phyloP scores from a whole-genome alignment of 2,329 filamentous ascomycete genomes.

The Pseudogymnoascus sp. region DNA sequence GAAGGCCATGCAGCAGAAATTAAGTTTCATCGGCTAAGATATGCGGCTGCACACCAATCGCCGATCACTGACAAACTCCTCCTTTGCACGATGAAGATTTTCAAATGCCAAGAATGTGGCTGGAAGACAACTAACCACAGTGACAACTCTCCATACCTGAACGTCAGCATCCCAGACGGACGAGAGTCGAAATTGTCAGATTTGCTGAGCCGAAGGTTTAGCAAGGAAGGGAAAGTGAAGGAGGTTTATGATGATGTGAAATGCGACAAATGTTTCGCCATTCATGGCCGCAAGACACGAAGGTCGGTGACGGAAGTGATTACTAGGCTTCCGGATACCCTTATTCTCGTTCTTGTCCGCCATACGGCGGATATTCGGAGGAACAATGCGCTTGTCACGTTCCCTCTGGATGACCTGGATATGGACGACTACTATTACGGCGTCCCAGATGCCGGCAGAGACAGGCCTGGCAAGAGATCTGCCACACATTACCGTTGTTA shows the following conservation, averaged over 20 bases:
- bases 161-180: slow-evolving; percentile 1
- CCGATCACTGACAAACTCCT: background rate
- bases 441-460: slow-evolving; percentile 32
- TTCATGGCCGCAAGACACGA: slow-evolving; percentile 15
- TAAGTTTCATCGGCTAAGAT: slow-evolving; percentile 10
- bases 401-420: slow-evolving; percentile 65
- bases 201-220: background rate
- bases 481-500: slow-evolving; percentile 66
- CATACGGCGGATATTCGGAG: slow-evolving; percentile 50
- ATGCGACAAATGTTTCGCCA: slow-evolving; percentile 25
- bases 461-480: slow-evolving; percentile 17
- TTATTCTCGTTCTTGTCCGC: slow-evolving; percentile 59
- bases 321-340: slow-evolving; percentile 11
- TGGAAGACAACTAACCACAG: slow-evolving; percentile 69
- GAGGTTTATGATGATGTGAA: slow-evolving; percentile 30
- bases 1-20: background rate
- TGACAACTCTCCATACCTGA: slow-evolving; percentile 43
- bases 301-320: slow-evolving; percentile 14
- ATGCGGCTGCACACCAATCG: background rate
- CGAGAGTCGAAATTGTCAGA: background rate
- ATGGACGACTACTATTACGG: slow-evolving; percentile 43
- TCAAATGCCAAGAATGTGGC: slow-evolving; percentile 10
- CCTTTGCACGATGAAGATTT: background rate
- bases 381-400: slow-evolving; percentile 63
- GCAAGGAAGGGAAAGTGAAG: background rate